Evolutionary conservation across 805 yeast species (phyloP).

Genomic region (Saccharomycopsis fermentans): DNA sequence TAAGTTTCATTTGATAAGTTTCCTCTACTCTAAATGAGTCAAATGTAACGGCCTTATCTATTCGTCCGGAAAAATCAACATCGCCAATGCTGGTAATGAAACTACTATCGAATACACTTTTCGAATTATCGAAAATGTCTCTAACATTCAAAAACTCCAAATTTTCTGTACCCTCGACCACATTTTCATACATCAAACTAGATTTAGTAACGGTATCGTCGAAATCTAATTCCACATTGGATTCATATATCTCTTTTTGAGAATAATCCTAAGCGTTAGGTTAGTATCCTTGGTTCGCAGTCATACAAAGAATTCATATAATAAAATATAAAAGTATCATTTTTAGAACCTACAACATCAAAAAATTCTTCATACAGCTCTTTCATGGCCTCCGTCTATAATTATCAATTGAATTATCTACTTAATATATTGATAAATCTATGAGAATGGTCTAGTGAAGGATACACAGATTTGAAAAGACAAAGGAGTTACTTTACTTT

Average conservation of each 20-base stretch:
- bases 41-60: slow-evolving; percentile 5
- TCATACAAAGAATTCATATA: too few species aligned
- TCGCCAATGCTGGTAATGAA: background rate
- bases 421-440: too few species aligned
- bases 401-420: too few species aligned
- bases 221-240: slow-evolving; percentile 10
- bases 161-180: background rate
- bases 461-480: too few species aligned
- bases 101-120: slow-evolving; percentile 1
- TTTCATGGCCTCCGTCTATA: background rate
- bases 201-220: background rate
- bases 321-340: background rate
- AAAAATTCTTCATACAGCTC: background rate
- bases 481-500: too few species aligned
- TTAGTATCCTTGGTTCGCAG: too few species aligned
- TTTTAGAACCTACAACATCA: background rate
- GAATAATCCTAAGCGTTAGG: background rate
- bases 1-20: slow-evolving; percentile 14
- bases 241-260: slow-evolving; percentile 16
- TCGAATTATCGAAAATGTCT: slow-evolving; percentile 2
- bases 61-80: slow-evolving; percentile 16
- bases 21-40: slow-evolving; percentile 14
- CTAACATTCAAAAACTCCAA: slow-evolving; percentile 8
- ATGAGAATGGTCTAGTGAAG: too few species aligned
- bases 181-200: background rate